A percentile compares a stretch with the other conserved stretches of the same genome.
These are phyloP conservation scores for Lasiodiplodia sp. DNA, from an alignment of 2,329 filamentous ascomycete genomes.

Conservation along the genomic window DNA sequence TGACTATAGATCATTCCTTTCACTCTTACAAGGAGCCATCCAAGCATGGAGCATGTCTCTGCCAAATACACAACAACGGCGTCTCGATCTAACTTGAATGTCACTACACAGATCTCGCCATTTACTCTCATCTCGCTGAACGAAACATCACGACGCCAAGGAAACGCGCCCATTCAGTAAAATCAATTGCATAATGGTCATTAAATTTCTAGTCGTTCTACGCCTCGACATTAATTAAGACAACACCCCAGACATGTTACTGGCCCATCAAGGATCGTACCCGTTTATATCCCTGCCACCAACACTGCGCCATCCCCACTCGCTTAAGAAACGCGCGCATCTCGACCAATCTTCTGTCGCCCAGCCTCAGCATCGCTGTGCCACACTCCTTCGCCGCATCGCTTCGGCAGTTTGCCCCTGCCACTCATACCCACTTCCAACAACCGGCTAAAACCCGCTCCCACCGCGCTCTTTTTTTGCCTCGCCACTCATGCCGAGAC, in stretches of 20 bases:
- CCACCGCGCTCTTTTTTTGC: neutral
- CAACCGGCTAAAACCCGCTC: too few species aligned
- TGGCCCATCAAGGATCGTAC: neutral
- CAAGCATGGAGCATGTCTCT: neutral
- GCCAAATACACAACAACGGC: neutral
- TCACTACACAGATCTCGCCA: neutral
- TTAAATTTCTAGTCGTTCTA: neutral
- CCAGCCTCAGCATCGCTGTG: neutral
- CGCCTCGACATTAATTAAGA: neutral
- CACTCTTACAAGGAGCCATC: neutral
- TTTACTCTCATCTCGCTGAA: neutral
- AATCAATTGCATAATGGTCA: neutral
- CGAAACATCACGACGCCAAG: neutral
- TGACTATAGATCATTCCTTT: neutral
- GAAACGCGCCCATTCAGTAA: neutral
- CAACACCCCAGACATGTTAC: neutral
- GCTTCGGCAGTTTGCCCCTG: neutral
- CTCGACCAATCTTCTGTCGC: neutral
- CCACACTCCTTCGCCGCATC: neutral
- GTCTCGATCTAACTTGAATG: neutral
- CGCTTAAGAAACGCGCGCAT: neutral
- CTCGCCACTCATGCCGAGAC: neutral
- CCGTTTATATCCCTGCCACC: neutral
- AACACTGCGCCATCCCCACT: neutral
- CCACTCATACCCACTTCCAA: neutral